Conservation (phyloP, 345 rosid species). For the Noccaea caerulescens region DNA sequence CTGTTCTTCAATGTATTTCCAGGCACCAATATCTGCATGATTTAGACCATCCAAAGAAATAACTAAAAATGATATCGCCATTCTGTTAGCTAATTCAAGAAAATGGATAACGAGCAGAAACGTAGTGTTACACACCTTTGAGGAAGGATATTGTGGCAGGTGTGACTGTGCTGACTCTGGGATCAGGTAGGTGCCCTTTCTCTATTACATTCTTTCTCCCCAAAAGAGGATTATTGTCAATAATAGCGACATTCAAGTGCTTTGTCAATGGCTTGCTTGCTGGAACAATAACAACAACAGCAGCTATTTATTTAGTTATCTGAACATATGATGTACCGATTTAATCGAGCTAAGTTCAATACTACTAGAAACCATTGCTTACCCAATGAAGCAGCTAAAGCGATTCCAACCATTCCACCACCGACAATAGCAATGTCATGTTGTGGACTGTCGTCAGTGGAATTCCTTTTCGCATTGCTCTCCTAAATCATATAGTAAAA, state of each 20-base stretch:
- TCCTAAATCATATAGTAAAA: conserved; percentile 42
- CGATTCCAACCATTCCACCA: conserved; percentile 98
- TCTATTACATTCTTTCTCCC: conserved; percentile 52
- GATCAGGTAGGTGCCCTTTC: conserved; percentile 78
- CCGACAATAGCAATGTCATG: conserved; percentile 93
- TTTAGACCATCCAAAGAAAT: background rate
- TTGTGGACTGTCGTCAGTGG: conserved; percentile 42
- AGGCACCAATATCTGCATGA: conserved; percentile 82
- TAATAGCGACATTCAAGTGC: conserved; percentile 80
- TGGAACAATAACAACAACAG: conserved; percentile 49
- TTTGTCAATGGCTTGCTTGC: conserved; percentile 79
- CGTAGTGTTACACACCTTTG: conserved; percentile 62
- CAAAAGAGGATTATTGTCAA: conserved; percentile 84
- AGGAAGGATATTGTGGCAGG: conserved; percentile 81
- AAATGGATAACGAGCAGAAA: background rate
- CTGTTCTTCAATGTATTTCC: conserved; percentile 78
- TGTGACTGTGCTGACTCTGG: conserved; percentile 92
- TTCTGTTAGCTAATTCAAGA: conserved; percentile 5
- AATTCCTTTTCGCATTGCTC: conserved; percentile 38
- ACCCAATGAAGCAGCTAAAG: conserved; percentile 95
- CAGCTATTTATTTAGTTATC: background rate
- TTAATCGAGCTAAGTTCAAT: background rate
- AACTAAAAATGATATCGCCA: background rate
- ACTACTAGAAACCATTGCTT: conserved; percentile 15
- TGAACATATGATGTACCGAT: background rate